These are phyloP conservation scores for Colletotrichum agaves DNA, from an alignment of 2,329 filamentous ascomycete genomes.

Conservation along the genomic window DNA sequence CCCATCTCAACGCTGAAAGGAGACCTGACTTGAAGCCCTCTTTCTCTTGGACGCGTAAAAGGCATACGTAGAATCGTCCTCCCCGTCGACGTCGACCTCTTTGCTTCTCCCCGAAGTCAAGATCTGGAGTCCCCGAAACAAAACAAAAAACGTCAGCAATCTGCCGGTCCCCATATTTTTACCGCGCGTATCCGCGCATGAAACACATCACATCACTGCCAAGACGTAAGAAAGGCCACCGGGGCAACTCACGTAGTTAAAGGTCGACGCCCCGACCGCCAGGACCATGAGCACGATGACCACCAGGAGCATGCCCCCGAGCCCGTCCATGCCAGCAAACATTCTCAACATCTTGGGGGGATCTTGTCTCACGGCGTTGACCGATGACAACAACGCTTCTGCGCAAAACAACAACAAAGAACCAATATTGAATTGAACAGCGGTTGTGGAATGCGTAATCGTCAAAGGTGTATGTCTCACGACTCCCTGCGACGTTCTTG, in stretches of 20 bases:
- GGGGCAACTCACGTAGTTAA: constrained; percentile 33
- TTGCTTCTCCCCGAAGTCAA: constrained; percentile 28
- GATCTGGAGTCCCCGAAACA: constrained; percentile 15
- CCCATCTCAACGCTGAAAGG: not conserved
- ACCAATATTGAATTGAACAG: not conserved
- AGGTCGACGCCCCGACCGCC: constrained; percentile 31
- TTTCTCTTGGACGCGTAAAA: constrained; percentile 36
- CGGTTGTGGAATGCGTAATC: not conserved
- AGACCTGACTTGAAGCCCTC: constrained; percentile 36
- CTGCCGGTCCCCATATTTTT: not conserved
- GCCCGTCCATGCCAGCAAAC: constrained; percentile 26
- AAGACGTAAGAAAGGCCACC: not conserved
- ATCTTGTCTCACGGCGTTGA: not conserved
- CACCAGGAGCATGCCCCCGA: constrained; percentile 24
- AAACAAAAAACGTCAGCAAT: constrained; percentile 3
- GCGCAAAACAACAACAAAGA: not conserved
- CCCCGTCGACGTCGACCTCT: constrained; percentile 28
- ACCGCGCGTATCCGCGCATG: not conserved
- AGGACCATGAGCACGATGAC: constrained; percentile 35
- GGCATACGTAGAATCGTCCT: constrained; percentile 36
- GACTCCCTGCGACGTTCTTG: constrained; percentile 3
- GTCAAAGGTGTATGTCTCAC: not conserved
- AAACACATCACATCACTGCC: not conserved
- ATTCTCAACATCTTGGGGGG: constrained; percentile 36
- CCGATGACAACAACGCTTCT: not conserved